A percentile compares a stretch with the other conserved stretches of the same genome.
Evolutionary conservation across 2,329 filamentous ascomycete species (phyloP).

Genomic region (Penicillium freii): DNA sequence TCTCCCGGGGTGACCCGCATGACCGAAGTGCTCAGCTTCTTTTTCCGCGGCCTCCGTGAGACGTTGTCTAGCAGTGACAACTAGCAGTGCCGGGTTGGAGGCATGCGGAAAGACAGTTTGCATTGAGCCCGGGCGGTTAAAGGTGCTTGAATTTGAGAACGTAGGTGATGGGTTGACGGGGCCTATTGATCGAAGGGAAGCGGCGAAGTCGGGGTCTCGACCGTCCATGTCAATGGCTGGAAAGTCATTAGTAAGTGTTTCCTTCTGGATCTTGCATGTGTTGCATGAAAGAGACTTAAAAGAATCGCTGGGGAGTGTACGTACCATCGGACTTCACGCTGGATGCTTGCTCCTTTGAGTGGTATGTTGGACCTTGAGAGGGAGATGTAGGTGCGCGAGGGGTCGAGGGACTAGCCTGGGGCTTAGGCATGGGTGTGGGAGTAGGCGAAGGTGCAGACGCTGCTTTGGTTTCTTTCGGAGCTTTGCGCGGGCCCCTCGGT

Average conservation of each 20-base stretch:
- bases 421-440: not conserved
- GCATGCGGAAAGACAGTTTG: constrained; percentile 38
- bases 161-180: constrained; percentile 59
- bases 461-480: constrained; percentile 28
- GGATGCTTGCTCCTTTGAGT: constrained; percentile 37
- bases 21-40: constrained; percentile 53
- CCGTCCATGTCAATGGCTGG: constrained; percentile 60
- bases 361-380: constrained; percentile 33
- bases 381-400: constrained; percentile 8
- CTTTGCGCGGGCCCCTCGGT: constrained; percentile 28
- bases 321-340: constrained; percentile 36
- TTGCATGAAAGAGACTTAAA: not conserved
- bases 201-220: constrained; percentile 67
- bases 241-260: constrained; percentile 2
- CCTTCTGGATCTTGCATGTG: not conserved
- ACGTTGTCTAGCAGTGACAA: constrained; percentile 52
- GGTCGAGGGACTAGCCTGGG: not conserved
- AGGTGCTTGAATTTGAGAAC: constrained; percentile 55
- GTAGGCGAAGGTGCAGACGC: constrained; percentile 37
- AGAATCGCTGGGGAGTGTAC: not conserved
- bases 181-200: constrained; percentile 69
- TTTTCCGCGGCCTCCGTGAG: constrained; percentile 54
- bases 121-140: constrained; percentile 34
- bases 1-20: constrained; percentile 40
- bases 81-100: constrained; percentile 55